phyloP scores from a whole-genome alignment of 2,329 filamentous ascomycete genomes.

The Exophiala mesophila region DNA sequence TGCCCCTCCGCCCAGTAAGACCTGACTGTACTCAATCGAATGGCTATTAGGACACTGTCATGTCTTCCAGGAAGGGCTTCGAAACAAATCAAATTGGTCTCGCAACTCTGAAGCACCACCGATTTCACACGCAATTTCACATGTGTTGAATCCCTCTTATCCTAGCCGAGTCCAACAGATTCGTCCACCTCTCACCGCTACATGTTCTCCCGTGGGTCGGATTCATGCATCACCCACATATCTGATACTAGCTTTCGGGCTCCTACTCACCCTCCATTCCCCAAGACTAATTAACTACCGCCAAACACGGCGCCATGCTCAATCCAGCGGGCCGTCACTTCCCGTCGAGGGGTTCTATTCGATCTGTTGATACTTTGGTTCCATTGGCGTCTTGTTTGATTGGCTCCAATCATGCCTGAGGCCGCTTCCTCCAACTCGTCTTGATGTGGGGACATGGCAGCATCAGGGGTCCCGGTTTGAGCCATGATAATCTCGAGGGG shows the following conservation, averaged over 20 bases:
- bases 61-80: neutral
- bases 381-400: slow-evolving; percentile 10
- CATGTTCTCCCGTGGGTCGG: slow-evolving; percentile 14
- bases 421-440: slow-evolving; percentile 10
- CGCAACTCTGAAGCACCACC: too few relatives aligned
- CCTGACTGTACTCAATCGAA: neutral
- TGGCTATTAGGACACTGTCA: neutral
- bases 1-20: neutral
- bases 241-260: neutral
- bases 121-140: too few relatives aligned
- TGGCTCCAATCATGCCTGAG: slow-evolving; percentile 11
- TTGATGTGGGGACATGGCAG: slow-evolving; percentile 3
- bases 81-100: neutral
- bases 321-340: slow-evolving; percentile 19
- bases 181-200: slow-evolving; percentile 11
- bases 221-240: slow-evolving; percentile 8
- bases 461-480: slow-evolving; percentile 5
- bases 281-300: neutral
- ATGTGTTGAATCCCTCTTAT: neutral
- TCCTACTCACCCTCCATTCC: neutral
- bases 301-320: slow-evolving; percentile 17
- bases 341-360: slow-evolving; percentile 17
- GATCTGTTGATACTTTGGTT: slow-evolving; percentile 17
- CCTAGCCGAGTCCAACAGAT: neutral
- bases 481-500: neutral